phyloP scores from a whole-genome alignment of 345 rosid genomes.

The Dovyalis caffra region DNA sequence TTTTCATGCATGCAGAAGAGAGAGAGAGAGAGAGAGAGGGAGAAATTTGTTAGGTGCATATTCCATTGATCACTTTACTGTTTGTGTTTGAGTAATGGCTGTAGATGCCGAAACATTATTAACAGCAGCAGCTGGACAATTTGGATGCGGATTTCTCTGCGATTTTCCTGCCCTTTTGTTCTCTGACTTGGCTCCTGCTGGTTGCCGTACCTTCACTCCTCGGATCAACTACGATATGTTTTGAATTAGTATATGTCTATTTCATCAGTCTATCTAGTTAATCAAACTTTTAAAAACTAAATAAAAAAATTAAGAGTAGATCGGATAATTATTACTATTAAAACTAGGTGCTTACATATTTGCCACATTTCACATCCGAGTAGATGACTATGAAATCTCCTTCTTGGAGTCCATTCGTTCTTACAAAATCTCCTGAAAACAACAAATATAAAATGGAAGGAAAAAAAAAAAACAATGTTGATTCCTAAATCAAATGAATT shows the following conservation, averaged over 20 bases:
- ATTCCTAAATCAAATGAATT: background rate
- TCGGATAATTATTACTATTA: background rate
- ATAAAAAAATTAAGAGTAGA: background rate
- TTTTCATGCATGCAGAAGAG: slow-evolving; percentile 47
- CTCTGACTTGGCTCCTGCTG: slow-evolving; percentile 60
- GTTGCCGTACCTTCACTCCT: slow-evolving; percentile 95
- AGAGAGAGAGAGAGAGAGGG: slow-evolving; percentile 31
- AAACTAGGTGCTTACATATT: slow-evolving; percentile 55
- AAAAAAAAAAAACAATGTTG: no score
- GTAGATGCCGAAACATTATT: slow-evolving; percentile 17
- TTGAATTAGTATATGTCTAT: background rate
- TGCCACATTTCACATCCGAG: slow-evolving; percentile 89
- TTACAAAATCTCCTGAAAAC: slow-evolving; percentile 81
- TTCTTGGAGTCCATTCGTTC: slow-evolving; percentile 92
- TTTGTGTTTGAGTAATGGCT: slow-evolving; percentile 22
- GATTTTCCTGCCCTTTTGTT: slow-evolving; percentile 64
- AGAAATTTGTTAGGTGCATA: no score
- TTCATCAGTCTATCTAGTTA: background rate
- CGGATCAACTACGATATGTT: slow-evolving; percentile 60
- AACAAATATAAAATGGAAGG: background rate
- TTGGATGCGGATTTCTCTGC: slow-evolving; percentile 49
- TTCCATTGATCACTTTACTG: slow-evolving; percentile 26
- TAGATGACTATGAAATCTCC: slow-evolving; percentile 99
- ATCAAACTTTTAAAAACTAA: background rate
- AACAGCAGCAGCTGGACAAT: slow-evolving; percentile 25